phyloP scores from a whole-genome alignment of 2,329 filamentous ascomycete species.

The Trichophyton verrucosum region DNA sequence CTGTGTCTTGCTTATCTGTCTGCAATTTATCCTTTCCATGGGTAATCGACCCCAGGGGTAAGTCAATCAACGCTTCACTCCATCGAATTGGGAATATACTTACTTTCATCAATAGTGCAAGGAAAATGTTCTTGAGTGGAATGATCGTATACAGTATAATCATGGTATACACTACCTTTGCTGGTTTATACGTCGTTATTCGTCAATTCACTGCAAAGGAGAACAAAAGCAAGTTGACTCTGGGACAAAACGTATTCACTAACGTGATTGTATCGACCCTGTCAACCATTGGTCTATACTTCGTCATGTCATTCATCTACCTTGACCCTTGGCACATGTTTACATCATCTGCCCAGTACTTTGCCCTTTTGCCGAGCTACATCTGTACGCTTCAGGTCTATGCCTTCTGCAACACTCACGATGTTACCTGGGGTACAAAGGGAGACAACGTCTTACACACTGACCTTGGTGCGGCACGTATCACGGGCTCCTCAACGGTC shows the following conservation, averaged over 20 bases:
- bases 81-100: background rate
- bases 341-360: constrained; percentile 82
- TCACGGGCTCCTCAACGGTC: constrained; percentile 64
- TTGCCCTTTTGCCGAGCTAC: constrained; percentile 79
- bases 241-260: constrained; percentile 85
- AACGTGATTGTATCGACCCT: constrained; percentile 85
- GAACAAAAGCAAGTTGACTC: constrained; percentile 35
- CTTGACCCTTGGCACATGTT: constrained; percentile 99
- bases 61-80: constrained; percentile 13
- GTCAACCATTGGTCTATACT: constrained; percentile 86
- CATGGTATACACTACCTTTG: constrained; percentile 92
- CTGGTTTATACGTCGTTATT: constrained; percentile 76
- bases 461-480: constrained; percentile 76
- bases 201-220: constrained; percentile 53
- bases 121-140: constrained; percentile 73
- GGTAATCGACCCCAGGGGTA: constrained; percentile 87
- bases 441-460: constrained; percentile 92
- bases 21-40: constrained; percentile 92
- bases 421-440: constrained; percentile 98
- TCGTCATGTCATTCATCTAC: constrained; percentile 92
- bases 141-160: constrained; percentile 88
- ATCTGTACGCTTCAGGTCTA: constrained; percentile 97
- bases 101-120: constrained; percentile 40
- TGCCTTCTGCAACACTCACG: constrained; percentile 98
- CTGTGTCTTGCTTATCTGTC: constrained; percentile 74